Base-by-base conservation (phyloP, 345 rosid genomes). In the Lumnitzera racemosa region DNA sequence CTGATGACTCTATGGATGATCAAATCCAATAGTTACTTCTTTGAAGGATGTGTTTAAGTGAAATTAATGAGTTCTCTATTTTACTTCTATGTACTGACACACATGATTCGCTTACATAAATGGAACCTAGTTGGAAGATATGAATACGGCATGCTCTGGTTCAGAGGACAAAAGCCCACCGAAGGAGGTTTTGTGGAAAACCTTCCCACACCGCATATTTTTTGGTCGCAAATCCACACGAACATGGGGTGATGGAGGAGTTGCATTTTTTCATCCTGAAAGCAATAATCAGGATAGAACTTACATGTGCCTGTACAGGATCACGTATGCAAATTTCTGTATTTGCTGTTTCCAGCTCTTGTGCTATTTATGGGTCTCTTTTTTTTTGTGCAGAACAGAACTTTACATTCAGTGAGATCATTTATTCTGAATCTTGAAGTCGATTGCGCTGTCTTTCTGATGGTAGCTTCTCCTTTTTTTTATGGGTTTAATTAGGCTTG, bases 201-300 rank as follows among this genome's bases (percentile, higher is more conserved):
- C 73, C 49, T 82, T 74, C 61, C 84, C 96, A 36, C 86, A 80
- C 64, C 78, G 88, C n/a, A 73, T 92, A 63, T 85, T 89, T 76
- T 89, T 92, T 68, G 98, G 97, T 50, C 83, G 46, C n/a, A 81
- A 87, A 25, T 87, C 80, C 61, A 52, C 81, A 10, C 56, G 0
- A 46, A 68, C 74, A 47, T 89, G 97, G 98, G 97, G 96, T 62
- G 71, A 67, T 24, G 98, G 98, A 70, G 96, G 97, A 51, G 90
- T 65, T 77, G 97, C 98, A 78, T 92, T 92, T 67, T 70, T 77
- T 64, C 77, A 82, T 51, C 98, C 97, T 13, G 63, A 67, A 73
- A 43, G 79, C 66, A 73, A 63, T 66, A 47, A 11, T 67, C 68
- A 63, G 64, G 77, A 84, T 24, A 75, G 70, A 73, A 62, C 84